Evolutionary conservation across 2,329 filamentous ascomycete species (phyloP).

Genomic region (Sclerotiophoma versabilis): DNA sequence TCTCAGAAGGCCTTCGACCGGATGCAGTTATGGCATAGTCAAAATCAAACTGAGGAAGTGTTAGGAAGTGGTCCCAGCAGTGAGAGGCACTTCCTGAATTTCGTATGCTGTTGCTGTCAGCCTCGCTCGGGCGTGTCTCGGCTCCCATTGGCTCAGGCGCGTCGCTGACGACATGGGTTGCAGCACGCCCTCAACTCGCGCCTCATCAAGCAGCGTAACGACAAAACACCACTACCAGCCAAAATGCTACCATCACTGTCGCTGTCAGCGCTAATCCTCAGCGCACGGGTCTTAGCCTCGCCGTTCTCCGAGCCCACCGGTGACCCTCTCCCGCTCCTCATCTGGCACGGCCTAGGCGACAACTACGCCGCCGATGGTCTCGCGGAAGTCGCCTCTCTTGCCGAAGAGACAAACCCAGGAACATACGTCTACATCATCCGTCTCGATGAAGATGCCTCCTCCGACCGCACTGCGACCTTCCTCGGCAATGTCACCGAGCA

Average conservation of each 20-base stretch:
- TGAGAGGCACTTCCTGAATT: too few relatives aligned
- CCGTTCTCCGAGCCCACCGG: slow-evolving; percentile 18
- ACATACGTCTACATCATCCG: slow-evolving; percentile 84
- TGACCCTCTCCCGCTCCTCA: slow-evolving; percentile 76
- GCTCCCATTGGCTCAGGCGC: slow-evolving; percentile 6
- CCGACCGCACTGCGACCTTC: slow-evolving; percentile 85
- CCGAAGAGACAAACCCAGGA: slow-evolving; percentile 76
- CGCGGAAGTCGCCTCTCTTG: slow-evolving; percentile 72
- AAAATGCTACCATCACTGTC: slow-evolving; percentile 33
- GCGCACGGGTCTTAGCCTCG: slow-evolving; percentile 6
- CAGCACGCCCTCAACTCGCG: slow-evolving; percentile 13
- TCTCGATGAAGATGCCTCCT: slow-evolving; percentile 68
- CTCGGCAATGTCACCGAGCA: slow-evolving; percentile 88
- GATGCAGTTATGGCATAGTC: too few relatives aligned
- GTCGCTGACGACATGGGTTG: slow-evolving; percentile 32
- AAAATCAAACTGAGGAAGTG: too few relatives aligned
- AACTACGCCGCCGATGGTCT: slow-evolving; percentile 79
- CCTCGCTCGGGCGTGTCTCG: slow-evolving; percentile 2
- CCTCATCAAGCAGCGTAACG: slow-evolving; percentile 12
- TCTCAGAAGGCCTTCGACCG: too few relatives aligned
- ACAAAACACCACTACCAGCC: slow-evolving; percentile 10
- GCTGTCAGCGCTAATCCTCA: slow-evolving; percentile 27
- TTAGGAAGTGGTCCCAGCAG: too few relatives aligned
- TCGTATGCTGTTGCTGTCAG: too few relatives aligned
- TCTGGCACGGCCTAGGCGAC: slow-evolving; percentile 92